phyloP scores from a whole-genome alignment of 495 filamentous ascomycete genomes.

The Hypomontagnella submonticulosa region DNA sequence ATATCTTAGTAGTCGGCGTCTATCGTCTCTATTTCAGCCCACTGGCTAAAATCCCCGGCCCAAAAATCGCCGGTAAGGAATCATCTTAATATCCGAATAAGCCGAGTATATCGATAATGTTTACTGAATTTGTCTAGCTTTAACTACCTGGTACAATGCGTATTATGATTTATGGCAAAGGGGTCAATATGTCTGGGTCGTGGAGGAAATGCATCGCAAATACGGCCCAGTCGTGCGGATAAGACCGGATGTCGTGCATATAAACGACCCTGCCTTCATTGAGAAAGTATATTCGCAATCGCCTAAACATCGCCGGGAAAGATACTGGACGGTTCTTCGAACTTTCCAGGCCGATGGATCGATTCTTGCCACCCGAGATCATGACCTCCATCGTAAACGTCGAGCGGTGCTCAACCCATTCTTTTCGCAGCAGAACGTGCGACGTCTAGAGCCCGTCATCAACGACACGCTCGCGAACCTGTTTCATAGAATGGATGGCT shows the following conservation, averaged over 20 bases:
- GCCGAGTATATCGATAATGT: neutral
- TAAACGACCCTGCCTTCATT: constrained; percentile 38
- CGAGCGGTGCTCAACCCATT: constrained; percentile 50
- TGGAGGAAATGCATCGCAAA: constrained; percentile 45
- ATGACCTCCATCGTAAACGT: constrained; percentile 54
- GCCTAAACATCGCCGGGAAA: constrained; percentile 30
- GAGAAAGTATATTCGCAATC: constrained; percentile 35
- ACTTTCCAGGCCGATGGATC: constrained; percentile 33
- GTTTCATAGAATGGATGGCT: constrained; percentile 33
- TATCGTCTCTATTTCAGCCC: constrained; percentile 56
- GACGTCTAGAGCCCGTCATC: constrained; percentile 48
- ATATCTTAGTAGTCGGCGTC: constrained; percentile 13
- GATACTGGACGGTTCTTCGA: constrained; percentile 23
- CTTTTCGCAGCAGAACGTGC: constrained; percentile 53
- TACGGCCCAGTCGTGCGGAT: constrained; percentile 43
- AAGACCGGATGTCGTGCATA: constrained; percentile 31
- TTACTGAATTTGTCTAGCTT: constrained; percentile 29
- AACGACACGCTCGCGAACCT: constrained; percentile 24
- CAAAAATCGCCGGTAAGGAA: constrained; percentile 52
- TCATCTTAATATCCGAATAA: neutral
- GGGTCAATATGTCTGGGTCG: constrained; percentile 39
- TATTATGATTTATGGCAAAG: constrained; percentile 30
- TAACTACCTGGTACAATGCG: constrained; percentile 56
- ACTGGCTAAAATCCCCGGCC: constrained; percentile 58
- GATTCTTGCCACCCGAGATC: constrained; percentile 45